phyloP scores from a whole-genome alignment of 176 grass and related monocot species.

The Miscanthus lutarioriparius region DNA sequence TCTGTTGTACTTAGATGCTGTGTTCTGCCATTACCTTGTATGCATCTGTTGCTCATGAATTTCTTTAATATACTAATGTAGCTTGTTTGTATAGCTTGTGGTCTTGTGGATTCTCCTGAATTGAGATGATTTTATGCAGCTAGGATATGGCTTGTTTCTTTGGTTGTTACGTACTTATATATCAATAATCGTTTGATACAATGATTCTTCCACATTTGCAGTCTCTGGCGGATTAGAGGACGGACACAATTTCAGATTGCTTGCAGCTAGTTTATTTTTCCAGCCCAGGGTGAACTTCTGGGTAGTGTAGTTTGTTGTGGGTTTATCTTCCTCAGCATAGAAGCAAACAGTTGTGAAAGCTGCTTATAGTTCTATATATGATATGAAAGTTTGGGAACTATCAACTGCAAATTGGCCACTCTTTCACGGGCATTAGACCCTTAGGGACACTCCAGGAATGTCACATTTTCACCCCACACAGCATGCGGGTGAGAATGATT shows the following conservation, averaged over 20 bases:
- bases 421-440: constrained; percentile 39
- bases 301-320: neutral
- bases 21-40: constrained; percentile 14
- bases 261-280: constrained; percentile 18
- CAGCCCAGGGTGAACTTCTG: constrained; percentile 27
- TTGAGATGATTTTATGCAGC: neutral
- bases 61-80: neutral
- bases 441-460: constrained; percentile 47
- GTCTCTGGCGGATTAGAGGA: constrained; percentile 30
- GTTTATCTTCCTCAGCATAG: constrained; percentile 18
- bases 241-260: neutral
- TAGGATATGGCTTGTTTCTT: constrained; percentile 1
- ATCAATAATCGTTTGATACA: constrained; percentile 23
- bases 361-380: constrained; percentile 31
- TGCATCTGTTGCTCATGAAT: constrained; percentile 2
- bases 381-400: constrained; percentile 48
- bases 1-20: neutral
- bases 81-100: neutral
- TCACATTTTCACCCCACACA: constrained; percentile 66
- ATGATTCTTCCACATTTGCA: constrained; percentile 30
- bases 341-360: constrained; percentile 15
- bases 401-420: constrained; percentile 23
- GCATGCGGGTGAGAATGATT: constrained; percentile 53
- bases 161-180: constrained; percentile 7
- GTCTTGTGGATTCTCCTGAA: constrained; percentile 22